Evolutionary conservation across 441 rosid genomes (phyloP).

Genomic region (Populus hybrid): DNA sequence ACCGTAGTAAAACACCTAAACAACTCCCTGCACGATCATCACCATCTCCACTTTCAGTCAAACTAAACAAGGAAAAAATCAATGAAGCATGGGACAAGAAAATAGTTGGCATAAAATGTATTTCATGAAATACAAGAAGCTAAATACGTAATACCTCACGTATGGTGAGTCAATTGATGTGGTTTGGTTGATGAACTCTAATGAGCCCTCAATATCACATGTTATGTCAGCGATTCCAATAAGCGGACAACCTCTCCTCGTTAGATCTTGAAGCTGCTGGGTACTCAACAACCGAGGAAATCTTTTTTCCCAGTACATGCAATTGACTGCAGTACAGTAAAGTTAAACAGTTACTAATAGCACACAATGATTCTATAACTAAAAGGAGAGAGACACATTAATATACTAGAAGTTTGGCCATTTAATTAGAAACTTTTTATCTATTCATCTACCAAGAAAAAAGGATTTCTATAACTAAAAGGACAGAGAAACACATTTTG

Average conservation of each 20-base stretch:
- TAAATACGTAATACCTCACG: constrained; percentile 51
- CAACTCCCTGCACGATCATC: not conserved
- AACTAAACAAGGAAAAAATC: not conserved
- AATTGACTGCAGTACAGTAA: constrained; percentile 56
- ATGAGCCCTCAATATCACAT: constrained; percentile 84
- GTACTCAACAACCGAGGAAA: constrained; percentile 75
- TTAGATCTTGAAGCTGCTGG: constrained; percentile 64
- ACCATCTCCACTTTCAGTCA: not conserved
- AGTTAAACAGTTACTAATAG: constrained; percentile 1
- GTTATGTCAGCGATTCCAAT: constrained; percentile 90
- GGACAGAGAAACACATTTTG: not conserved
- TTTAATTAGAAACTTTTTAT: too few relatives aligned
- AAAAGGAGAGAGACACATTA: too few relatives aligned
- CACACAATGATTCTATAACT: not conserved
- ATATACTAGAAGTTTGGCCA: too few relatives aligned
- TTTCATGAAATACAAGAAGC: constrained; percentile 2
- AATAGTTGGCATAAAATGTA: not conserved
- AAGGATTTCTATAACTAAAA: not conserved
- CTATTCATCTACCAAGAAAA: not conserved
- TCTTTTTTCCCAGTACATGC: constrained; percentile 97
- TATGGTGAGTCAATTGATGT: constrained; percentile 78
- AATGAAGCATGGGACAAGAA: not conserved
- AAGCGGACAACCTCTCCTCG: constrained; percentile 59
- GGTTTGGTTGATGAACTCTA: constrained; percentile 74
- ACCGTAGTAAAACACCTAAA: not conserved